Evolutionary conservation across 768 basidiomycete species (phyloP).

Genomic region (Lactifluus hygrophoroides): DNA sequence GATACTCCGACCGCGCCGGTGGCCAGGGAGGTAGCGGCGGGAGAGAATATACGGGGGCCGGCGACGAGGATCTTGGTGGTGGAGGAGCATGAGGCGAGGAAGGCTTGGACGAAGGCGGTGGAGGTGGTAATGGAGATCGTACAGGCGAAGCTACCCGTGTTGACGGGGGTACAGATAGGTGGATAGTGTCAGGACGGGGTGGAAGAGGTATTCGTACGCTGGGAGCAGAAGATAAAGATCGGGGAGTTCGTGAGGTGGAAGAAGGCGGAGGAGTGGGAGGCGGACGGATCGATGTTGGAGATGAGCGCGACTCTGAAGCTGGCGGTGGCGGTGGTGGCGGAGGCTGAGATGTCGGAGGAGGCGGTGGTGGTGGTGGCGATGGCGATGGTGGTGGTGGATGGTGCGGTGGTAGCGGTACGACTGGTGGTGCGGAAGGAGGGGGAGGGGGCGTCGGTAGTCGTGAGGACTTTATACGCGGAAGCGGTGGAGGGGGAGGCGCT

Average conservation of each 20-base stretch:
- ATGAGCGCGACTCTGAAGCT: conserved; percentile 21
- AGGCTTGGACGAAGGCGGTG: conserved; percentile 26
- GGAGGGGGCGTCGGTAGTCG: conserved; percentile 19
- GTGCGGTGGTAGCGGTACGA: conserved; percentile 8
- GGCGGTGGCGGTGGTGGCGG: conserved; percentile 23
- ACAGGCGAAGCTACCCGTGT: conserved; percentile 13
- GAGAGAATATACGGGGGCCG: conserved; percentile 29
- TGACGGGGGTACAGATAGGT: conserved; percentile 21
- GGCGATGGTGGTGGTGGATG: conserved; percentile 26
- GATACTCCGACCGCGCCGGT: conserved; percentile 42
- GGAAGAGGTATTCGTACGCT: conserved; percentile 19
- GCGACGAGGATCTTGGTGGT: conserved; percentile 14
- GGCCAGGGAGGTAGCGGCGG: conserved; percentile 46
- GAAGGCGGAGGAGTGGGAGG: conserved; percentile 25
- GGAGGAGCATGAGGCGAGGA: conserved; percentile 15
- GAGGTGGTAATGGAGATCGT: conserved; percentile 21
- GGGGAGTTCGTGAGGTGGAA: conserved; percentile 22
- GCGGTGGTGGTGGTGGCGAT: conserved; percentile 14
- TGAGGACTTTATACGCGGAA: conserved; percentile 22
- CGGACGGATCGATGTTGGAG: conserved; percentile 16
- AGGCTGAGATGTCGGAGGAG: conserved; percentile 17
- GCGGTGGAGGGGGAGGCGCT: conserved; percentile 24
- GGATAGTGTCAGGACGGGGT: conserved; percentile 23
- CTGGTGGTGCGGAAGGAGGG: conserved; percentile 23
- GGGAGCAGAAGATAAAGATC: conserved; percentile 16